Evolutionary conservation across 2,329 filamentous ascomycete genomes (phyloP), one percentile per base, ranked within the genome.

Genomic region (Penicillium griseofulvum): DNA sequence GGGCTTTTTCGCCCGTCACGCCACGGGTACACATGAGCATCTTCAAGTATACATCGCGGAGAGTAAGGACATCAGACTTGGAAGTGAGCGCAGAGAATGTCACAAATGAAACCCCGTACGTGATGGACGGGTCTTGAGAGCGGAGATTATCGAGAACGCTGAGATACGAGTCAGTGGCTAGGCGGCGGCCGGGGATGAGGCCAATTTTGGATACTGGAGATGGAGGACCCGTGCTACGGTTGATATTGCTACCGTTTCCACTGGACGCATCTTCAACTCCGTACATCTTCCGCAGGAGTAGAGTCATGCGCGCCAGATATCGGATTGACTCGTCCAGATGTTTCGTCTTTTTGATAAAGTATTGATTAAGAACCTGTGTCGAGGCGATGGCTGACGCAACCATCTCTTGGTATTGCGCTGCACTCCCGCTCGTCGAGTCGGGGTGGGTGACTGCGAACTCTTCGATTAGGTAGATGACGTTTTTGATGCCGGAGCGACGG

Each of bases 1-100:
- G 72, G 0, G 90, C 90, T 65, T 89, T 90, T 63, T 92, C 89
- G 3, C 87, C 88, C 0, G 87, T 89, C 12, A 94, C 78, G 1
- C 88, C 88, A 52, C 82, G 82, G 1, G 83, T 90, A 59, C 87
- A 90, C 89, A 94, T 91, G 45, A 94, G 80, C 89, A 94, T 93
- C 72, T 92, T 92, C 26, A 94, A 75, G 63, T 84, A 93, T 0
- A 92, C 72, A 64, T 94, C 90, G 52, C 88, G 80, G 10, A 93
- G 75, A 0, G 88, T 89, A 63, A 91, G 82, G 55, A 82, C 82
- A 49, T 89, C 87, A 0, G 87, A 90, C 71, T 94, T 94, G 9
- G 87, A 89, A 0, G 85, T 85, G 42, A 93, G 74, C 0, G 85
- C 85, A 0, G 86, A 84, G 68, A 93, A 92, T 0, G 87, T 87